A percentile compares a stretch with the other conserved stretches of the same genome.
Evolutionary conservation across 2,329 filamentous ascomycete species (phyloP).

Genomic region (Ciborinia camelliae): DNA sequence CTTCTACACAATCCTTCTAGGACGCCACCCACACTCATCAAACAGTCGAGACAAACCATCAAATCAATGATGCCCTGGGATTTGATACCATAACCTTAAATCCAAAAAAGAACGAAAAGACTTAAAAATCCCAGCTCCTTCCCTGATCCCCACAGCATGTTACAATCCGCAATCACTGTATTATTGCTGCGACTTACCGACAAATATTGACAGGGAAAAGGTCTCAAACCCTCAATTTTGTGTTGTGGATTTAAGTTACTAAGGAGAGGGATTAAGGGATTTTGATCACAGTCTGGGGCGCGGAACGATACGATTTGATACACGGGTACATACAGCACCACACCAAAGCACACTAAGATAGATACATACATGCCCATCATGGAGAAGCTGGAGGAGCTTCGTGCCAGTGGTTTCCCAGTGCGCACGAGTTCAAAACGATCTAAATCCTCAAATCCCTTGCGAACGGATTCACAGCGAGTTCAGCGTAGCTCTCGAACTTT

Average conservation of each 20-base stretch:
- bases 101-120: too few relatives aligned
- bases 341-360: constrained; percentile 3
- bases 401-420: constrained; percentile 16
- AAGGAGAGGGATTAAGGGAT: constrained; percentile 5
- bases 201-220: constrained; percentile 21
- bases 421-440: constrained; percentile 17
- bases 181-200: constrained; percentile 25
- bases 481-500: constrained; percentile 13
- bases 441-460: constrained; percentile 17
- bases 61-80: neutral
- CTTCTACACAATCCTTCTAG: too few relatives aligned
- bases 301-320: constrained; percentile 1
- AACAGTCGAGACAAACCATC: neutral
- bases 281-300: neutral
- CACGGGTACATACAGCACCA: neutral
- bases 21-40: neutral
- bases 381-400: constrained; percentile 23
- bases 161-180: constrained; percentile 15
- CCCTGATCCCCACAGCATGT: constrained; percentile 24
- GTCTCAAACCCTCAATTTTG: constrained; percentile 11
- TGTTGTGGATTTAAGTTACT: constrained; percentile 4
- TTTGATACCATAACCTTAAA: neutral
- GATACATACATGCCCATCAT: constrained; percentile 14
- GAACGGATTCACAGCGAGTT: constrained; percentile 15
- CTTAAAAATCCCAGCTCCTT: constrained; percentile 1